phyloP scores from a whole-genome alignment of 2,329 filamentous ascomycete species.

The Elsinoe arachidis region DNA sequence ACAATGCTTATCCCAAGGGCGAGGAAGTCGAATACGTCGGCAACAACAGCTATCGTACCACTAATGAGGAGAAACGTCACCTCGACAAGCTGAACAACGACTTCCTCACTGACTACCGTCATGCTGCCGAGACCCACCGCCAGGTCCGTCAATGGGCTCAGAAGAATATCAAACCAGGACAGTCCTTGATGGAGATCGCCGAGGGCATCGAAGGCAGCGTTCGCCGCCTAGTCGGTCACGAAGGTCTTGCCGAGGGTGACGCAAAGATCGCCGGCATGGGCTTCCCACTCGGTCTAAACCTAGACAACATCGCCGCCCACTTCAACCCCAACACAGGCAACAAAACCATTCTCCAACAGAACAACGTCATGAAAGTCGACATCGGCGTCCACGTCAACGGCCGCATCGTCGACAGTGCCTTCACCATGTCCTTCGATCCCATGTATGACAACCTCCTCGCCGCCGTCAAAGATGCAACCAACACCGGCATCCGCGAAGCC shows the following conservation, averaged over 20 bases:
- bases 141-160: conserved; percentile 79
- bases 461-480: conserved; percentile 38
- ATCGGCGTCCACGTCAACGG: conserved; percentile 65
- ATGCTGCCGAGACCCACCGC: conserved; percentile 80
- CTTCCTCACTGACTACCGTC: conserved; percentile 71
- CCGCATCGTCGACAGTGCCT: conserved; percentile 62
- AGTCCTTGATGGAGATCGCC: conserved; percentile 71
- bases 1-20: conserved; percentile 64
- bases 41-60: conserved; percentile 72
- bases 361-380: conserved; percentile 66
- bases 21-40: conserved; percentile 69
- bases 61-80: conserved; percentile 75
- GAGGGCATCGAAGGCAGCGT: conserved; percentile 82
- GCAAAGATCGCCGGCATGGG: conserved; percentile 72
- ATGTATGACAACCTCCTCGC: conserved; percentile 59
- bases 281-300: conserved; percentile 74
- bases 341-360: conserved; percentile 62
- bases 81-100: conserved; percentile 69
- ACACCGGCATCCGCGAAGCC: conserved; percentile 69
- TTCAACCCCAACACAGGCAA: conserved; percentile 83
- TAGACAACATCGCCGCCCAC: conserved; percentile 80
- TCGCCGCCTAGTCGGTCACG: conserved; percentile 65
- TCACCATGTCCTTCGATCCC: conserved; percentile 60
- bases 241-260: conserved; percentile 69
- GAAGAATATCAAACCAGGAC: conserved; percentile 71